Base-by-base conservation (phyloP, 768 basidiomycete species). In the Auriscalpium vulgare region DNA sequence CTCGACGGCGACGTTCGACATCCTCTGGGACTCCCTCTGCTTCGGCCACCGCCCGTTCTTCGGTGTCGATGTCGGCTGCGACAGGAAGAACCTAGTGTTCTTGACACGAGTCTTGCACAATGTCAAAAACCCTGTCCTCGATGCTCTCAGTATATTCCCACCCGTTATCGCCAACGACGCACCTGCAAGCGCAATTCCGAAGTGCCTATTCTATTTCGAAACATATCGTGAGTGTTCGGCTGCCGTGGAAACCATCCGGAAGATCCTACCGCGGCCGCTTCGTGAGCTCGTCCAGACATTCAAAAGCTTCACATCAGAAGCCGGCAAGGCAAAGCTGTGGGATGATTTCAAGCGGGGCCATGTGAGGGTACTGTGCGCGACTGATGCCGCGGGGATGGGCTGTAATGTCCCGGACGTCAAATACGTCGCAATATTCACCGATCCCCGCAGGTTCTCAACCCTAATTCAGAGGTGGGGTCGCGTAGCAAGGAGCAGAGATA, bases 351-450 rank as follows among this genome's bases (percentile, higher is more conserved):
- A 29, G 11, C 7, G 35, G 0, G 66, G 67, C 3, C 29, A 35
- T 1, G 55, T 54, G n/a, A 62, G 64, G 8, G 64, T 71, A 21
- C 49, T 71, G 8, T 66, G 64, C 44, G 65, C 63, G 10, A 70
- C 68, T 11, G 69, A 70, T 58, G 69, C 68, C 10, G 68, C 68
- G 4, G 67, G 67, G 13, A 70, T 70, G 68, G 69, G 69, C 9
- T 69, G 68, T 45, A 68, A 68, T 51, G 59, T 68, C 4, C 56
- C 64, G 0, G 63, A 70, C 50, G 50, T 70, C 37, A 23, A 65
- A 21, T 60, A 58, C 54, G 59, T 64, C 11, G 58, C 64, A 2
- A 55, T 63, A 2, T 43, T 43, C 40, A 43, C 40, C 2, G 40
- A 43, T 17, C 40, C 40, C n/a, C 11, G 40, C 40, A 43, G 13